Base-by-base conservation (phyloP, 73 alveolate species). In the Paramecium biaurelia region DNA sequence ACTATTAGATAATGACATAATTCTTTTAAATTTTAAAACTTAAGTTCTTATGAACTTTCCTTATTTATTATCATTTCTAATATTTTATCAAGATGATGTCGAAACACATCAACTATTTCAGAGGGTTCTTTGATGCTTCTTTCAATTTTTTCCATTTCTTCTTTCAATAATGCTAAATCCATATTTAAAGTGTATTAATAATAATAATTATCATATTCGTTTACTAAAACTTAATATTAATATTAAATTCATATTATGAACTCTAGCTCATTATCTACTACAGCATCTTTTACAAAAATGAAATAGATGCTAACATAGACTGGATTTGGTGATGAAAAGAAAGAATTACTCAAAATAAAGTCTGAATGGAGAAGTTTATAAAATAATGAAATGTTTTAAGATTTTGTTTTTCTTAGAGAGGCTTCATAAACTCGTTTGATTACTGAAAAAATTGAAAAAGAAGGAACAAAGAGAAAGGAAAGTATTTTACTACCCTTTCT, bases 301-400 rank as follows among this genome's bases (percentile, higher is more conserved):
- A 79, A 79, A 45, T 20, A 79, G 32, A 38, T 79, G 47, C 57
- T 79, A 21, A 43, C 74, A 23, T 79, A 32, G 10, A 41, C 70
- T 10, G 70, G 74, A 20, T 47, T 43, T 45, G 47, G n/a, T 0
- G 90, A 79, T 79, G 76, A 79, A 79, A 38, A 34, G 5, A 30
- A 23, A 45, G 90, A 79, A 23, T 21, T 79, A 26, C 32, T 79
- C 5, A 79, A 79, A 45, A 79, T 79, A 15, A 79, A 79, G 14
- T 79, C 90, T 30, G 90, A 79, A 45, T 79, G 90, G 90, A 79
- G 90, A 79, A 41, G 45, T 6, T 24, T 79, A 34, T 63, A 79
- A 21, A 38, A 47, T 34, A 79, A 79, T 45, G 90, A 79, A 47
- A 79, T 79, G 76, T 79, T 79, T 79, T 45, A 79, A 47, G 90